Evolutionary conservation across 352 stramenopile genomes (phyloP).

Genomic region (Phytophthora macrochlamydospora): DNA sequence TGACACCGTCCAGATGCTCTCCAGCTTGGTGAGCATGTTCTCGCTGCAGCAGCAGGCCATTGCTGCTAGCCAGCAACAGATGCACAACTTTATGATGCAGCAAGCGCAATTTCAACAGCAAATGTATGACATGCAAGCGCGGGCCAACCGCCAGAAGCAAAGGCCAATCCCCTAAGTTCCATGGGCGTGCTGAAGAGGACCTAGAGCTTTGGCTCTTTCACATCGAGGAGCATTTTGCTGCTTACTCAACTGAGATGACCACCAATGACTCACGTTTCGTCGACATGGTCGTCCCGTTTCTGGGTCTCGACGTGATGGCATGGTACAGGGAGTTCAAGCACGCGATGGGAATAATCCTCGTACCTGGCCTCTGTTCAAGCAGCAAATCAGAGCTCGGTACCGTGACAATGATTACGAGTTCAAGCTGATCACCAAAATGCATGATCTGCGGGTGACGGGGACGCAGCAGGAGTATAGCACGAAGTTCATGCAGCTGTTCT

Average conservation of each 20-base stretch:
- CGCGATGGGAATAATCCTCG: neutral
- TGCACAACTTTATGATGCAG: constrained; percentile 9
- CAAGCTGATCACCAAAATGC: constrained; percentile 2
- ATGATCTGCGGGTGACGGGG: neutral
- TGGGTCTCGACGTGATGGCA: constrained; percentile 1
- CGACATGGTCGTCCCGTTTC: constrained; percentile 4
- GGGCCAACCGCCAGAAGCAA: constrained; percentile 1
- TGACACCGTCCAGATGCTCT: neutral
- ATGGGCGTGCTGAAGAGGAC: neutral
- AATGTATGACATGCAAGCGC: constrained; percentile 1
- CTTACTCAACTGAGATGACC: neutral
- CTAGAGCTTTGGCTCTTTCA: constrained; percentile 8
- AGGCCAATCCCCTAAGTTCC: constrained; percentile 1
- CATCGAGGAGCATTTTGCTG: constrained; percentile 2
- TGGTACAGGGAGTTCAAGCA: constrained; percentile 10
- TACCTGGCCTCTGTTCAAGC: neutral
- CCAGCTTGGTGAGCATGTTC: neutral
- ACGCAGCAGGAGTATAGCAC: constrained; percentile 5
- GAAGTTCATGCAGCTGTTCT: constrained; percentile 5
- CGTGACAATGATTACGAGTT: constrained; percentile 5
- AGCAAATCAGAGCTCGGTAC: neutral
- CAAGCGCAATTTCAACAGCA: neutral
- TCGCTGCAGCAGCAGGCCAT: constrained; percentile 11
- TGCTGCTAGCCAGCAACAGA: constrained; percentile 4
- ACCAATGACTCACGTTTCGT: constrained; percentile 5